Evolutionary conservation across 331 rosid genomes (phyloP), one percentile per base, ranked within the genome.

Genomic region (Prunus yedoensis): DNA sequence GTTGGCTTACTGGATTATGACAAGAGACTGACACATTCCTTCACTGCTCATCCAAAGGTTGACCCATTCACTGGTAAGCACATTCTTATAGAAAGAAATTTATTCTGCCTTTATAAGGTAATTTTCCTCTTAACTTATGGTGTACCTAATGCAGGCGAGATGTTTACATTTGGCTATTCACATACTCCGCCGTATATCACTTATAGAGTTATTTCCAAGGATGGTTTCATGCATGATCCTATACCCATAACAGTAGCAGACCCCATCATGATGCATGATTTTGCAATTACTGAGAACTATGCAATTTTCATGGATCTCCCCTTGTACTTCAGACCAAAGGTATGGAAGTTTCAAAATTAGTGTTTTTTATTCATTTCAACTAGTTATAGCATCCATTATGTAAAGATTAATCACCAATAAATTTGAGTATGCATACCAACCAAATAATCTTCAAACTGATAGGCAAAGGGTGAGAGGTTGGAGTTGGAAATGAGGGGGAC

Each of bases 41-140:
- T 94, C 87, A 94, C 99, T 68, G 97, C 99, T 81, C 99, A 94
- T 87, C 97, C 99, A 61, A 94, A 94, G 87, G 95, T 94, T 86
- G 99, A 94, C 70, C 99, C 97, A 56, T 77, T 87, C 83, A 89
- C 97, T 17, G 99, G 99, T 94, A 79, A 77, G 75, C 52, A 71
- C 80, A 81, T 77, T 64, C 57, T 74, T 32, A 65, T 61, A 38
- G 10, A 52, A 74, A 71, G 68, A 67, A 69, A 73, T 77, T 77
- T 75, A 23, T 65, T 62, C 28, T 5, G 47, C 70, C 74, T 64
- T 60, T 79, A 18, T 46, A 51, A 62, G 54, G 74, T 58, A 70
- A 62, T 67, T 57, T 10, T 62, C 72, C 70, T 75, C 41, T 62
- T 17, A 69, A 80, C 81, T 74, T 72, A 61, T 66, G 35, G 75